Evolutionary conservation across 2,329 filamentous ascomycete genomes (phyloP), one percentile per base, ranked within the genome.

Genomic region (Colletotrichum sp.): DNA sequence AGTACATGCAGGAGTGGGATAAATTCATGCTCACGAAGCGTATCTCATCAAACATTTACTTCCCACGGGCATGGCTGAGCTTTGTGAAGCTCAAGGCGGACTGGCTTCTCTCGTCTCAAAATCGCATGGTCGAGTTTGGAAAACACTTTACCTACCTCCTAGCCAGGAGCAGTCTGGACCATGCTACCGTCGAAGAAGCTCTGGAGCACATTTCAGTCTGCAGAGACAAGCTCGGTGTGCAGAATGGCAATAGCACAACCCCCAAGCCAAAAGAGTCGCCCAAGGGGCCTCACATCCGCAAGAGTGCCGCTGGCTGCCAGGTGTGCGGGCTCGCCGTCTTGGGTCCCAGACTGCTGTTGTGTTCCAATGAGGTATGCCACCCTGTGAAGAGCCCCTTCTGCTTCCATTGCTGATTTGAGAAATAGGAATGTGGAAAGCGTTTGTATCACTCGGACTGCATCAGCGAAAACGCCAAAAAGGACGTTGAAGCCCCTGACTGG

Each of bases 1-100:
- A 92, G 76, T 92, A 90, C 74, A 90, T 92, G 71, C 86, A 87
- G 78, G 88, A 90, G 77, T 92, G 90, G 90, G 90, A 92, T 75
- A 85, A 87, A 2, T 91, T 89, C 78, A 87, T 91, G 63, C 86
- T 90, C 10, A 84, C 84, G 60, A 86, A 89, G 78, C 88, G 86
- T 70, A 82, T 92, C 63, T 89, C 88, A 7, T 89, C 89, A 6
- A 86, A 87, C 34, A 87, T 87, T 5, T 91, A 89, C 78, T 84
- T 92, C 14, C 86, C 89, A 13, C 86, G 86, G 4, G 85, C 87
- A 21, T 91, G 91, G 84, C 80, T 90, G 57, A 85, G 83, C 28
- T 92, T 92, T 79, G 83, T 90, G 52, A 82, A 85, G 67, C 83
- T 87, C 21, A 90, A 90, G 79, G 87, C 87, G 1, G 61, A 80